Conservation (phyloP, 2,329 filamentous ascomycete genomes). For the Ophiostoma sp. region DNA sequence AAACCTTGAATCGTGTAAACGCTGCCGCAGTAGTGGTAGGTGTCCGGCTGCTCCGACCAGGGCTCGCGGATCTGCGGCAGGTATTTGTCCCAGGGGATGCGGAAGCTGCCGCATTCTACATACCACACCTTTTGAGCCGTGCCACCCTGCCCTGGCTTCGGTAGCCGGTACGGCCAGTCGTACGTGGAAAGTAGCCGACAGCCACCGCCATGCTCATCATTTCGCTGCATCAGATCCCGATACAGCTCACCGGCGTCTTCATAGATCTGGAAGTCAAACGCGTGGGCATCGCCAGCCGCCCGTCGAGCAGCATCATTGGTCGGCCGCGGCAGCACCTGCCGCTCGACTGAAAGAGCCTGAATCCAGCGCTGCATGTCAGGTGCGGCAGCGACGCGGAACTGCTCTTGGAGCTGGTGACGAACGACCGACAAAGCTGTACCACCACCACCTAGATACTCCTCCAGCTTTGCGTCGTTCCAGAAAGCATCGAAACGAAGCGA, state of each 20-base stretch:
- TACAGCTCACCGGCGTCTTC: not conserved
- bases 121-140: not conserved
- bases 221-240: not conserved
- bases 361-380: not conserved
- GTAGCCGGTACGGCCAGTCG: not conserved
- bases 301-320: not conserved
- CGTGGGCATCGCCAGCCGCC: not conserved
- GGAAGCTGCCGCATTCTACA: not conserved
- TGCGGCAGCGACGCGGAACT: not conserved
- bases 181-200: not conserved
- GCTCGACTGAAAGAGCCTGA: not conserved
- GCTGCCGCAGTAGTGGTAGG: not conserved
- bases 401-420: not conserved
- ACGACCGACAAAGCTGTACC: not conserved
- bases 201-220: not conserved
- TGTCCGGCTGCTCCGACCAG: not conserved
- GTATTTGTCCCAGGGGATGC: conserved; percentile 1
- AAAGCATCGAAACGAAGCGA: not conserved
- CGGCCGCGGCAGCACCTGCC: not conserved
- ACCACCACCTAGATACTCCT: not conserved
- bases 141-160: not conserved
- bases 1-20: not conserved
- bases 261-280: not conserved
- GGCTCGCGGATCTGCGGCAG: conserved; percentile 1
- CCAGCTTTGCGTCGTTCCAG: not conserved